These are phyloP conservation scores for Allantophomopsis lycopodina DNA, from an alignment of 2,329 filamentous ascomycete genomes.

Conservation along the genomic window DNA sequence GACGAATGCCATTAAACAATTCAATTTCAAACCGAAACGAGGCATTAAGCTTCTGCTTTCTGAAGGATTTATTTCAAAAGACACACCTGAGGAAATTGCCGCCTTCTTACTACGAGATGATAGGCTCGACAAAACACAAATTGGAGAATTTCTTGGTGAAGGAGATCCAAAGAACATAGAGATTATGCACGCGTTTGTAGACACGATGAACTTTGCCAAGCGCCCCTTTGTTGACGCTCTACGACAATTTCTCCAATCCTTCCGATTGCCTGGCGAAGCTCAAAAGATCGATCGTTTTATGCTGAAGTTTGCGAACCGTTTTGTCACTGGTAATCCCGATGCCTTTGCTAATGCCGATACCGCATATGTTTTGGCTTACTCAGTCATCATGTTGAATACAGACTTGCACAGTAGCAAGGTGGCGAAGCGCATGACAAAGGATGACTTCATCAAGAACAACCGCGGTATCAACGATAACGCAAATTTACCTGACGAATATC, in stretches of 20 bases:
- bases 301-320: constrained; percentile 96
- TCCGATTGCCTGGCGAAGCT: constrained; percentile 86
- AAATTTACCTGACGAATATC: constrained; percentile 85
- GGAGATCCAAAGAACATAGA: constrained; percentile 88
- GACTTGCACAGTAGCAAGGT: constrained; percentile 89
- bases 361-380: constrained; percentile 90
- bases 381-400: constrained; percentile 91
- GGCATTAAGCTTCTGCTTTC: constrained; percentile 75
- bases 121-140: constrained; percentile 75
- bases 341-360: constrained; percentile 98
- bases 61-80: constrained; percentile 76
- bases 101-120: constrained; percentile 71
- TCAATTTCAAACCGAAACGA: constrained; percentile 96
- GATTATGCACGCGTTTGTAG: constrained; percentile 97
- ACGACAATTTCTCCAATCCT: constrained; percentile 83
- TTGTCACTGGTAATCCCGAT: constrained; percentile 88
- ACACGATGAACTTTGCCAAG: constrained; percentile 85
- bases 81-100: constrained; percentile 71
- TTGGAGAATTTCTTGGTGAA: constrained; percentile 91
- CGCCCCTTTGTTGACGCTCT: constrained; percentile 87
- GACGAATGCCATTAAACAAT: constrained; percentile 75
- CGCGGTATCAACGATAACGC: constrained; percentile 94
- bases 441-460: constrained; percentile 99
- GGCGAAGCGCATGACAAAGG: constrained; percentile 74
- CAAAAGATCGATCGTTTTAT: constrained; percentile 99